Evolutionary conservation across 2,329 filamentous ascomycete species (phyloP).

Genomic region (Ophiostoma tasmaniense): DNA sequence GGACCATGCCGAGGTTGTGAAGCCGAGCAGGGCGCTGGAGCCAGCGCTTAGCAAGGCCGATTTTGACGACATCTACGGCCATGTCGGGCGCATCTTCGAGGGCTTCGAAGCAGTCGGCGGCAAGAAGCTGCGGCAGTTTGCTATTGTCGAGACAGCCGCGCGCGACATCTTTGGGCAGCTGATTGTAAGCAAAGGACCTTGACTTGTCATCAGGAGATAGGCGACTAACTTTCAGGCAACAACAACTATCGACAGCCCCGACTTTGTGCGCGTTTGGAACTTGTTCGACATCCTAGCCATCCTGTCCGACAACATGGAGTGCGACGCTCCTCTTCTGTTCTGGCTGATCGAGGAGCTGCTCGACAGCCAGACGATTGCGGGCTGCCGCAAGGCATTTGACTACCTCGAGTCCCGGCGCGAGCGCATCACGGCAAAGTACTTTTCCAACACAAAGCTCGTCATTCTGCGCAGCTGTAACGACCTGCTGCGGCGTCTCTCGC

Average conservation of each 20-base stretch:
- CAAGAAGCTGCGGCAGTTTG: conserved; percentile 49
- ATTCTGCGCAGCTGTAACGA: conserved; percentile 95
- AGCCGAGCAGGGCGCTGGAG: conserved; percentile 56
- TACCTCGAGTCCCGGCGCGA: conserved; percentile 91
- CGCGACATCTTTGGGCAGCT: conserved; percentile 71
- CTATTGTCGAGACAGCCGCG: conserved; percentile 74
- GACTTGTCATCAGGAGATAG: conserved; percentile 28
- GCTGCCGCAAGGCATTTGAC: conserved; percentile 85
- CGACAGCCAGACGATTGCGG: conserved; percentile 89
- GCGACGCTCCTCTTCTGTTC: conserved; percentile 72
- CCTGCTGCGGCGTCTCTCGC: conserved; percentile 82
- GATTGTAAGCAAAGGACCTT: conserved; percentile 31
- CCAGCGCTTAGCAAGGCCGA: conserved; percentile 65
- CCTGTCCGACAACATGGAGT: conserved; percentile 71
- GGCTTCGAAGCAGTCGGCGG: conserved; percentile 24
- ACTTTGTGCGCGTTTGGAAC: conserved; percentile 84
- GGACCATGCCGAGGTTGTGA: conserved; percentile 48
- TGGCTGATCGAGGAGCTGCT: conserved; percentile 91
- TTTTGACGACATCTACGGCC: conserved; percentile 42
- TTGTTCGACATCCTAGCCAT: conserved; percentile 85
- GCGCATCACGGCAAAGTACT: conserved; percentile 70
- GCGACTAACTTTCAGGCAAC: conserved; percentile 48
- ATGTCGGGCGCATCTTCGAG: conserved; percentile 36
- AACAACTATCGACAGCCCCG: conserved; percentile 65
- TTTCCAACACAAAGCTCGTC: conserved; percentile 75